Percentiles rank a stretch among this genome's conserved stretches.
Conservation (phyloP, 176 grass and related monocot genomes). For the Puccinellia tenuiflora region DNA sequence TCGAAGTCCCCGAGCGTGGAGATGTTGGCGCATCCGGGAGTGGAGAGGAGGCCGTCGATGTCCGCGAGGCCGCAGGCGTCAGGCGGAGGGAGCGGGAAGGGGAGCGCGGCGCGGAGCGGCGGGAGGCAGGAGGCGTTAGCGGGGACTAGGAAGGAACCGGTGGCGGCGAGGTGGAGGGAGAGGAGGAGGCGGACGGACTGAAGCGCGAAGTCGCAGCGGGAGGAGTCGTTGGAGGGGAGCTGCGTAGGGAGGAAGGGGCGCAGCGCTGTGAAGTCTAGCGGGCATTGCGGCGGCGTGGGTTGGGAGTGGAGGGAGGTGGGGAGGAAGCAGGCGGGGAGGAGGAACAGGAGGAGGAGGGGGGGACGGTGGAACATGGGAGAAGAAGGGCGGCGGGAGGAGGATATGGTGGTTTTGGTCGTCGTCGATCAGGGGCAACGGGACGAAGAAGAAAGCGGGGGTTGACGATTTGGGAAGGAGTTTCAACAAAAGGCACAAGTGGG, state of each 20-base stretch:
- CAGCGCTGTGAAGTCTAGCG: conserved; percentile 66
- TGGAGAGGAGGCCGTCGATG: conserved; percentile 34
- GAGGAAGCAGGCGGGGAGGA: not conserved
- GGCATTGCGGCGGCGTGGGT: conserved; percentile 33
- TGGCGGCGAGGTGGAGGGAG: conserved; percentile 46
- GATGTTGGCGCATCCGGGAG: conserved; percentile 62
- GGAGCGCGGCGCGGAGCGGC: conserved; percentile 19
- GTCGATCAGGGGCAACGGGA: not conserved
- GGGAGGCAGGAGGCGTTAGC: conserved; percentile 31
- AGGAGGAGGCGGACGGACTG: conserved; percentile 42
- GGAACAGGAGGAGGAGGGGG: not conserved
- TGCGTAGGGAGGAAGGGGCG: conserved; percentile 16
- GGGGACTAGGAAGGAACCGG: conserved; percentile 42
- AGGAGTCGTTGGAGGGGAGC: conserved; percentile 2
- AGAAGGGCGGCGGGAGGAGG: not conserved
- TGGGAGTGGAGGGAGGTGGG: conserved; percentile 23
- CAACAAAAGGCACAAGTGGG: not conserved
- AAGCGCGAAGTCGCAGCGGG: conserved; percentile 38
- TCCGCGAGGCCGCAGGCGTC: conserved; percentile 42
- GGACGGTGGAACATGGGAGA: not conserved
- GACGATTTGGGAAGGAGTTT: not conserved
- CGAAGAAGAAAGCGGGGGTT: not conserved
- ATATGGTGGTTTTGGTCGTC: not conserved
- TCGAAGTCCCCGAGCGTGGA: conserved; percentile 50
- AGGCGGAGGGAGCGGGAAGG: conserved; percentile 31